phyloP scores from a whole-genome alignment of 768 basidiomycete species.

The Phanerochaete sordida region DNA sequence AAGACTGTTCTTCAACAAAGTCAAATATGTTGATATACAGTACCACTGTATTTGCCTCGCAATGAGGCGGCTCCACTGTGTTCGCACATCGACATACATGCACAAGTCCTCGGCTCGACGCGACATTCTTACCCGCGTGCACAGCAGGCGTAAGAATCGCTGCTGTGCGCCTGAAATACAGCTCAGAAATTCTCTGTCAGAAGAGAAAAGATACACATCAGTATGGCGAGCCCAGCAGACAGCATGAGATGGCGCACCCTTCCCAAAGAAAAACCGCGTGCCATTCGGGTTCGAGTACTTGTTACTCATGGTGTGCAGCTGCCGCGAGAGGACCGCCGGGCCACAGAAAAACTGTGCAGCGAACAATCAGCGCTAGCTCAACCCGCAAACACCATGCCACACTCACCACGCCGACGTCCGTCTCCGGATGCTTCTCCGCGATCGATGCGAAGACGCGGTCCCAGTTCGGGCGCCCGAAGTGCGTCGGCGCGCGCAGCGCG shows the following conservation, averaged over 20 bases:
- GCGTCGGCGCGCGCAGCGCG: conserved; percentile 83
- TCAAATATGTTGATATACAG: too few species aligned
- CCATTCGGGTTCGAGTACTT: conserved; percentile 76
- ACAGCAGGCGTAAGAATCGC: too few species aligned
- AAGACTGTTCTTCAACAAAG: too few species aligned
- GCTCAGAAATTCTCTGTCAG: conserved; percentile 27
- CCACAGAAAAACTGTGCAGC: conserved; percentile 76
- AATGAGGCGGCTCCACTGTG: too few species aligned
- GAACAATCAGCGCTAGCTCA: neutral
- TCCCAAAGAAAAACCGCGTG: conserved; percentile 89
- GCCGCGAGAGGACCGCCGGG: conserved; percentile 63
- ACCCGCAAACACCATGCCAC: conserved; percentile 19
- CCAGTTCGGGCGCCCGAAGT: conserved; percentile 90
- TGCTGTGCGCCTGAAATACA: too few species aligned
- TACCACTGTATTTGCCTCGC: too few species aligned
- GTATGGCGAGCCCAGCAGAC: neutral
- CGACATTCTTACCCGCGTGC: too few species aligned
- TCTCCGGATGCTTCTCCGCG: conserved; percentile 77
- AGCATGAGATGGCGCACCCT: conserved; percentile 47
- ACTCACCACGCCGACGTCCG: conserved; percentile 86
- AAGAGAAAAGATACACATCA: neutral
- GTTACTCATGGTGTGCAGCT: conserved; percentile 77
- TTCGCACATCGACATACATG: too few species aligned
- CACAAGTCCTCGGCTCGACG: too few species aligned
- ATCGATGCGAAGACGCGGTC: conserved; percentile 71